phyloP scores from a whole-genome alignment of 768 basidiomycete genomes.

The Phanerodontia chrysosporium region DNA sequence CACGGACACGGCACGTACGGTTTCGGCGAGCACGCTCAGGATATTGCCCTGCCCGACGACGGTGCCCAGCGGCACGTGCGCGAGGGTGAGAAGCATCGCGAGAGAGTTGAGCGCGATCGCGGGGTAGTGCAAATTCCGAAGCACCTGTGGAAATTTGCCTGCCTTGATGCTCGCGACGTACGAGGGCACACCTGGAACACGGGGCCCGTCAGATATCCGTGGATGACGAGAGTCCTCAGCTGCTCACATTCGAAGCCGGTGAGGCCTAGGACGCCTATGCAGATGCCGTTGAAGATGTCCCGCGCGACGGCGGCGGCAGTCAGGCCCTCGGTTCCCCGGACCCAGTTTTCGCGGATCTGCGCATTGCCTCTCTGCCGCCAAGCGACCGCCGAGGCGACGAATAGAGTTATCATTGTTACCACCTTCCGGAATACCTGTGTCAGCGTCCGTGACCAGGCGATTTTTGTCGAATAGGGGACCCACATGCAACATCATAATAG shows the following conservation, averaged over 20 bases:
- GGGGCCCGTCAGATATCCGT: not conserved
- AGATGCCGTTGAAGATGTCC: conserved; percentile 63
- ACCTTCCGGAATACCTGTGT: conserved; percentile 32
- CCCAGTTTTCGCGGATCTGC: conserved; percentile 47
- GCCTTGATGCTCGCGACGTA: conserved; percentile 60
- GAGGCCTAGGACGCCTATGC: conserved; percentile 61
- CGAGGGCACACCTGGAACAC: conserved; percentile 50
- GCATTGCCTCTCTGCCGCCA: conserved; percentile 48
- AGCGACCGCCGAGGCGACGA: conserved; percentile 42
- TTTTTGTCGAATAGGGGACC: conserved; percentile 16
- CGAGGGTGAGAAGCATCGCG: conserved; percentile 58
- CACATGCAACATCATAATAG: conserved; percentile 58
- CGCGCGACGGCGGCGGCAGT: conserved; percentile 31
- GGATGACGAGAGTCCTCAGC: conserved; percentile 8
- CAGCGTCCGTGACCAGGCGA: not conserved
- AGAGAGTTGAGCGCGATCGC: conserved; percentile 51
- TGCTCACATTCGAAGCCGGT: conserved; percentile 64
- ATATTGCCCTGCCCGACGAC: conserved; percentile 54
- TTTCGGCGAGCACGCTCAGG: conserved; percentile 58
- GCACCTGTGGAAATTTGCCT: conserved; percentile 50
- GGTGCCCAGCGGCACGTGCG: conserved; percentile 48
- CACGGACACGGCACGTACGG: conserved; percentile 28
- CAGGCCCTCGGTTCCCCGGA: conserved; percentile 26
- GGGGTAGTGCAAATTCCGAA: conserved; percentile 62
- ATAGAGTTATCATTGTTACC: conserved; percentile 51